phyloP scores from a whole-genome alignment of 495 filamentous ascomycete species.

The Talaromyces liani region DNA sequence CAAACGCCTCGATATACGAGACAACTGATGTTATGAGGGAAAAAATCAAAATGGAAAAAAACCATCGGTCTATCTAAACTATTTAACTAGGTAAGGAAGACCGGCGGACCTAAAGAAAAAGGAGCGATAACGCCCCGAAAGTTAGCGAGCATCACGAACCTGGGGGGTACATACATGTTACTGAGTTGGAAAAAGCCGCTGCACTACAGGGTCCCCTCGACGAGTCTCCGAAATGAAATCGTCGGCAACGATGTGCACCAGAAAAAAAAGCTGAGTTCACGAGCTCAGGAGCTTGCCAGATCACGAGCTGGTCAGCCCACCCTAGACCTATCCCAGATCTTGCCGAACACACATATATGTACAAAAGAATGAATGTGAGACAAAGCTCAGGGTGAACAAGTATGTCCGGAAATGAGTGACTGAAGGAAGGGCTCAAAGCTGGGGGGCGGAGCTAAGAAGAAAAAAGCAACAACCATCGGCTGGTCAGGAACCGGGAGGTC shows the following conservation, averaged over 20 bases:
- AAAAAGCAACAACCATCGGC: not conserved
- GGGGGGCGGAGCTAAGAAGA: not conserved
- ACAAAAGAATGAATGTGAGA: not conserved
- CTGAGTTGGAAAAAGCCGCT: not conserved
- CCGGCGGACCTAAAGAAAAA: not conserved
- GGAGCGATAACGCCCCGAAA: not conserved
- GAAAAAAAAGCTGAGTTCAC: not conserved
- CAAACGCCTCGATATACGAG: not conserved
- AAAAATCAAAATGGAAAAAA: not conserved
- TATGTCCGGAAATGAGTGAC: not conserved
- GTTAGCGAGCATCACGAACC: not conserved
- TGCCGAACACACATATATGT: not conserved
- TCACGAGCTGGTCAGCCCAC: not conserved
- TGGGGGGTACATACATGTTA: not conserved
- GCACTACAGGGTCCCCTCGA: not conserved
- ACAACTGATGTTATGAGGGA: not conserved
- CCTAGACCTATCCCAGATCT: conserved; percentile 1
- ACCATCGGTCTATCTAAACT: not conserved
- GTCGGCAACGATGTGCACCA: not conserved
- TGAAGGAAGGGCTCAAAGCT: not conserved
- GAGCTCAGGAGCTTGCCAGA: not conserved
- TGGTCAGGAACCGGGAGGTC: not conserved
- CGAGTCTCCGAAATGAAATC: not conserved
- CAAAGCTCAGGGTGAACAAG: not conserved
- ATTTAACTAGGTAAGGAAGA: too few species aligned